Base-by-base conservation (phyloP, 208 protist genomes). In the Trypanosoma avium region DNA sequence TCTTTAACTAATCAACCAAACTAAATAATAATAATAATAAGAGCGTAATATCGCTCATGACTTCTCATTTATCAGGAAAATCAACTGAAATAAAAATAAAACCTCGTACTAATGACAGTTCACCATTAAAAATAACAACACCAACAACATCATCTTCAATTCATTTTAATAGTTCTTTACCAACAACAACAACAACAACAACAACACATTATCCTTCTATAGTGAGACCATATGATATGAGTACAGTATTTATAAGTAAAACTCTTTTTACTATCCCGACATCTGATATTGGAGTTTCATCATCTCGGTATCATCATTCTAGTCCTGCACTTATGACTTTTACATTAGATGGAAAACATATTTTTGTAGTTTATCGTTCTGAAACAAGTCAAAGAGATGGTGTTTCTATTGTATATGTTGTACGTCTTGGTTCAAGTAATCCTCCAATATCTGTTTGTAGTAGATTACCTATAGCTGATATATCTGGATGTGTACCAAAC, bases 191-290 rank as follows among this genome's bases (percentile, higher is more conserved):
- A n/a, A n/a, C n/a, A n/a, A n/a, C n/a, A n/a, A n/a, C n/a, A n/a
- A n/a, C n/a, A n/a, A n/a, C n/a, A n/a, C n/a, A n/a, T n/a, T n/a
- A n/a, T n/a, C 13, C 49, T 9, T 27, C 36, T 3, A 36, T 68
- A 53, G 62, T 84, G 26, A 66, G 33, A 29, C 75, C 57, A n/a
- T 43, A 68, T n/a, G 61, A 77, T 49, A 59, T 63, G 29, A 69
- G 73, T 40, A 75, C 40, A 8, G 57, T 69, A 32, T 82, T 82
- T 48, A 53, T 80, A 32, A 79, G 71, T 27, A 73, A 72, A 35
- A 71, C 72, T 12, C 43, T 86, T n/a, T 63, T 79, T 19, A 61
- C 53, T 8, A 8, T 82, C 6, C 55, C 47, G 2, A 4, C 32
- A 3, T 26, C 19, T 9, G 33, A 3, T 9, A n/a, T 36, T 48